phyloP scores from a whole-genome alignment of 108 stramenopile species.

The Fragilariopsis cylindrus region DNA sequence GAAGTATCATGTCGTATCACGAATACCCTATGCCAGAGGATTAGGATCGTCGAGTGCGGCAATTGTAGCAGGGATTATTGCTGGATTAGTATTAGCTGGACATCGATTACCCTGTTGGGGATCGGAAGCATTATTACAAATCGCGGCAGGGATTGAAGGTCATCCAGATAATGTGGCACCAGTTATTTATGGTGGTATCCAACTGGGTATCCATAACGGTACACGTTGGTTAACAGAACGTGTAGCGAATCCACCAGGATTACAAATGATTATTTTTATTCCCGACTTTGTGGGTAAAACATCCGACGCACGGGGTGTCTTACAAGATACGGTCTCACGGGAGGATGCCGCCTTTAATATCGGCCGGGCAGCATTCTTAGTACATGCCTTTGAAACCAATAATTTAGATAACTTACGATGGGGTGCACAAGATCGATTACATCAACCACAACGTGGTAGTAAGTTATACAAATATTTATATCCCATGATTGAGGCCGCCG shows the following conservation, averaged over 20 bases:
- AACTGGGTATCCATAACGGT: conserved; percentile 97
- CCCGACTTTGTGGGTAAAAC: conserved; percentile 98
- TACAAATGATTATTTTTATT: conserved; percentile 96
- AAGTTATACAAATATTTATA: conserved; percentile 91
- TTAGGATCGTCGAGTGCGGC: conserved; percentile 96
- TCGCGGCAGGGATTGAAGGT: conserved; percentile 97
- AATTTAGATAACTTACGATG: conserved; percentile 92
- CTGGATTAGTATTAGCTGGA: conserved; percentile 96
- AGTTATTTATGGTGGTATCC: conserved; percentile 97
- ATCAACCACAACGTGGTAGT: conserved; percentile 96
- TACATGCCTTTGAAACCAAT: conserved; percentile 87
- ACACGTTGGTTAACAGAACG: conserved; percentile 95
- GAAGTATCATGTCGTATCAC: conserved; percentile 88
- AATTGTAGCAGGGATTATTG: conserved; percentile 97
- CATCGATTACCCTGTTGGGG: conserved; percentile 96
- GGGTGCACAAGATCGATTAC: conserved; percentile 93
- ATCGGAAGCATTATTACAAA: conserved; percentile 93
- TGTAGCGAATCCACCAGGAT: conserved; percentile 83
- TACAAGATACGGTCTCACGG: conserved; percentile 73
- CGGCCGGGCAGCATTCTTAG: conserved; percentile 93
- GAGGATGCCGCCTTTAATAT: conserved; percentile 96
- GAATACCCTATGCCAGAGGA: conserved; percentile 96
- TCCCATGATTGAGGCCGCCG: conserved; percentile 94
- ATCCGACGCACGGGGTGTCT: conserved; percentile 83
- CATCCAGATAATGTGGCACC: conserved; percentile 99